phyloP scores from a whole-genome alignment of 2,329 filamentous ascomycete genomes.

The Colletotrichum acutatum region DNA sequence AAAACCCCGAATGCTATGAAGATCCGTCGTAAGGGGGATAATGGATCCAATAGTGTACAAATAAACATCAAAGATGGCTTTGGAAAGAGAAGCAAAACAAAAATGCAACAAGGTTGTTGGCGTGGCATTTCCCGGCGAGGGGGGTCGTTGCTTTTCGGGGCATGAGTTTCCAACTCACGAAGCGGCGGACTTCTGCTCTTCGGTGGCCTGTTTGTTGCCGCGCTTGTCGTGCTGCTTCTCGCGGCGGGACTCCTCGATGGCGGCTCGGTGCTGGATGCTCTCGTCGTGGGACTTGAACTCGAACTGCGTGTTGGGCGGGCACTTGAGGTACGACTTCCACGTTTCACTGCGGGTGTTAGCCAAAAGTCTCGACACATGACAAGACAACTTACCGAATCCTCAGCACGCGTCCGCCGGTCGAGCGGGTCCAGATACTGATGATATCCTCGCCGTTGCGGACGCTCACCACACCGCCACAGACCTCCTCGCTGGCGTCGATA shows the following conservation, averaged over 20 bases:
- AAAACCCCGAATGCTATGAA: constrained; percentile 32
- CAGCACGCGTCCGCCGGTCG: constrained; percentile 90
- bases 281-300: constrained; percentile 97
- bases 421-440: constrained; percentile 96
- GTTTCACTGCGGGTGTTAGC: constrained; percentile 74
- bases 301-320: constrained; percentile 89
- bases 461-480: constrained; percentile 94
- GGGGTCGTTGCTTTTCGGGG: neutral
- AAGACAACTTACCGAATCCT: constrained; percentile 84
- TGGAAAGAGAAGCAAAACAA: constrained; percentile 2
- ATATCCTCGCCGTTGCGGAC: constrained; percentile 97
- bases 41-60: constrained; percentile 37
- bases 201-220: constrained; percentile 45
- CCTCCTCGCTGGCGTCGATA: constrained; percentile 89
- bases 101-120: constrained; percentile 29
- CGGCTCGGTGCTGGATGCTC: constrained; percentile 90
- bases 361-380: neutral
- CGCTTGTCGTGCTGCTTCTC: constrained; percentile 74
- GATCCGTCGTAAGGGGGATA: neutral
- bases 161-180: constrained; percentile 13
- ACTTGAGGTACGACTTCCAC: constrained; percentile 88
- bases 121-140: constrained; percentile 14
- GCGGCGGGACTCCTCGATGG: constrained; percentile 90
- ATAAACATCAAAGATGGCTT: constrained; percentile 36
- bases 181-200: constrained; percentile 41